Conservation (phyloP, 345 rosid species). For the Lepidium didymum region DNA sequence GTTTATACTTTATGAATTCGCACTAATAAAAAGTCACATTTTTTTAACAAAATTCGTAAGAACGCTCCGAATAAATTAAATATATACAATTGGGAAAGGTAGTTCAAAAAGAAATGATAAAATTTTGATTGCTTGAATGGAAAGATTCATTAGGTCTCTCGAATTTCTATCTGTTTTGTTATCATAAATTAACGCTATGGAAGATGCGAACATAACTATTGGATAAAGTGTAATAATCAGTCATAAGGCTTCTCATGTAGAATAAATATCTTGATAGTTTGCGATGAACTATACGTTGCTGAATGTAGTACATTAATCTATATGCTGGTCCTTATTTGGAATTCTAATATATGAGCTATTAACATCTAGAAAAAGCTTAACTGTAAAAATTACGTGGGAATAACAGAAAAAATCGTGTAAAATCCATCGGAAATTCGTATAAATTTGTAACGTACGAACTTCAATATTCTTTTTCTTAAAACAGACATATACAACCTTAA, state of each 20-base stretch:
- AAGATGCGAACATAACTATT: no score
- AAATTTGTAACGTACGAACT: no score
- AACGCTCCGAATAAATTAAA: neutral
- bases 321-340: no score
- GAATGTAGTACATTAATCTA: neutral
- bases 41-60: neutral
- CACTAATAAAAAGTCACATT: neutral
- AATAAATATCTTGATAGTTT: neutral
- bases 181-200: no score
- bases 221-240: neutral
- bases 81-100: neutral
- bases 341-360: no score
- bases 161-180: neutral
- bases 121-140: neutral
- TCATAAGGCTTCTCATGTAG: neutral
- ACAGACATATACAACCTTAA: neutral
- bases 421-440: no score
- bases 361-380: no score
- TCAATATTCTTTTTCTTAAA: neutral
- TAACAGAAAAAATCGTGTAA: no score
- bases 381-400: no score
- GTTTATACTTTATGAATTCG: neutral
- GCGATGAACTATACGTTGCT: neutral
- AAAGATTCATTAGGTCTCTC: neutral
- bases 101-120: conserved; percentile 1